Percentiles rank a stretch among this genome's conserved stretches.
Evolutionary conservation across 1,284 basidiomycete species (phyloP).

Genomic region (Hymenochaete sp.): DNA sequence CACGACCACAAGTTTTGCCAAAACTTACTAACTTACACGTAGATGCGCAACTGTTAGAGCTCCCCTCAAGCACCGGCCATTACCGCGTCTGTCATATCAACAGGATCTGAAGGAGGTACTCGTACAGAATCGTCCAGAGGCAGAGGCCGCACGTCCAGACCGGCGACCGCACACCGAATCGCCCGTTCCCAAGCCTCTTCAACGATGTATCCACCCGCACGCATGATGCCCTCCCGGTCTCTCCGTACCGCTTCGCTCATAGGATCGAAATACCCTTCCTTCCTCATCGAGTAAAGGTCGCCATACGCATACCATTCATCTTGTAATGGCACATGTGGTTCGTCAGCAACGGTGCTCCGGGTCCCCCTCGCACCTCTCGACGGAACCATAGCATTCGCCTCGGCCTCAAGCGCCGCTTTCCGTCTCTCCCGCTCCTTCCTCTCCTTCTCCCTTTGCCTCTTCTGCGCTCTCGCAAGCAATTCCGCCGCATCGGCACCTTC

Average conservation of each 20-base stretch:
- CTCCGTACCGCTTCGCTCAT: conserved; percentile 66
- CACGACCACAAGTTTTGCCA: no score
- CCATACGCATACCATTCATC: conserved; percentile 72
- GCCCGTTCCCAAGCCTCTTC: conserved; percentile 85
- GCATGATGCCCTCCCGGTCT: conserved; percentile 73
- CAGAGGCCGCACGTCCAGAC: conserved; percentile 49
- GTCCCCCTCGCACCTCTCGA: conserved; percentile 44
- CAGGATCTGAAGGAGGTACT: conserved; percentile 1
- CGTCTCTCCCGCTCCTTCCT: conserved; percentile 4
- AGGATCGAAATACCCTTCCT: conserved; percentile 54
- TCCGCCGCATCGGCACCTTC: conserved; percentile 48
- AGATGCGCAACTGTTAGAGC: no score
- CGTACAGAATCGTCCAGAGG: conserved; percentile 4
- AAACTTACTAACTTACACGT: no score
- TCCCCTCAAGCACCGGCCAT: conserved; percentile 11
- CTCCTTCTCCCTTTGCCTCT: conserved; percentile 28
- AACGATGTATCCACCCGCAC: conserved; percentile 76
- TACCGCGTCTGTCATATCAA: conserved; percentile 9
- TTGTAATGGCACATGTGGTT: conserved; percentile 66
- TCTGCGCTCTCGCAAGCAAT: conserved; percentile 55
- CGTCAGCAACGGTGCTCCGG: conserved; percentile 55
- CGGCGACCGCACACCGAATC: conserved; percentile 67
- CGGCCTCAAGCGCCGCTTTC: conserved; percentile 36
- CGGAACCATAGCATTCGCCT: conserved; percentile 31
- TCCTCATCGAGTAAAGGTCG: conserved; percentile 48